phyloP scores from a whole-genome alignment of 2,329 filamentous ascomycete species.

The Hypomyces perniciosus region DNA sequence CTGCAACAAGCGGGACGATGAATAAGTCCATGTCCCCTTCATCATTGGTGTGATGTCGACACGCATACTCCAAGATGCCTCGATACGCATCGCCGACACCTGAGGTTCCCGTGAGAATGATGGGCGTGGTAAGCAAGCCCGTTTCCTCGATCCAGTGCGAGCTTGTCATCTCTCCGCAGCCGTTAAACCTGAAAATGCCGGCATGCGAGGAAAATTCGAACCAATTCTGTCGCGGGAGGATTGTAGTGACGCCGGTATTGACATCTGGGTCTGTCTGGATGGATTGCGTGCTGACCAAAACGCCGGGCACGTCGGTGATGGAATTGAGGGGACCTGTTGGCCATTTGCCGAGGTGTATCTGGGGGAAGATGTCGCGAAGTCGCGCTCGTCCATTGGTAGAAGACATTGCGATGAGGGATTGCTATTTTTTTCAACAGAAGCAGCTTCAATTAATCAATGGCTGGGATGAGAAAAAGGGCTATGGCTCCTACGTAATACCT shows the following conservation, averaged over 20 bases:
- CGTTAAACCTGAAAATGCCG: slow-evolving; percentile 57
- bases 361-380: slow-evolving; percentile 39
- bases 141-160: slow-evolving; percentile 57
- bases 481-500: too few relatives aligned
- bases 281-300: slow-evolving; percentile 41
- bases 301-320: slow-evolving; percentile 45
- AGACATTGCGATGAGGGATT: too few relatives aligned
- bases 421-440: too few relatives aligned
- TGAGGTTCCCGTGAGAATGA: slow-evolving; percentile 54
- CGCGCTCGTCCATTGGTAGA: too few relatives aligned
- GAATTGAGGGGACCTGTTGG: slow-evolving; percentile 41
- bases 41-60: slow-evolving; percentile 37
- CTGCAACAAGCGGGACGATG: slow-evolving; percentile 51
- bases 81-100: slow-evolving; percentile 53
- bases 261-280: slow-evolving; percentile 32
- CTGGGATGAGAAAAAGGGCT: too few relatives aligned
- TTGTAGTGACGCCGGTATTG: slow-evolving; percentile 46
- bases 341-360: slow-evolving; percentile 38
- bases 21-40: slow-evolving; percentile 46
- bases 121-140: slow-evolving; percentile 52
- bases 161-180: slow-evolving; percentile 57
- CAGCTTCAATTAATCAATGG: too few relatives aligned
- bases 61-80: slow-evolving; percentile 51
- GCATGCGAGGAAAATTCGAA: slow-evolving; percentile 39
- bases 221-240: slow-evolving; percentile 42